Evolutionary conservation across 257 asterid genomes (phyloP).

Genomic region (Ajuga chamaepitys): DNA sequence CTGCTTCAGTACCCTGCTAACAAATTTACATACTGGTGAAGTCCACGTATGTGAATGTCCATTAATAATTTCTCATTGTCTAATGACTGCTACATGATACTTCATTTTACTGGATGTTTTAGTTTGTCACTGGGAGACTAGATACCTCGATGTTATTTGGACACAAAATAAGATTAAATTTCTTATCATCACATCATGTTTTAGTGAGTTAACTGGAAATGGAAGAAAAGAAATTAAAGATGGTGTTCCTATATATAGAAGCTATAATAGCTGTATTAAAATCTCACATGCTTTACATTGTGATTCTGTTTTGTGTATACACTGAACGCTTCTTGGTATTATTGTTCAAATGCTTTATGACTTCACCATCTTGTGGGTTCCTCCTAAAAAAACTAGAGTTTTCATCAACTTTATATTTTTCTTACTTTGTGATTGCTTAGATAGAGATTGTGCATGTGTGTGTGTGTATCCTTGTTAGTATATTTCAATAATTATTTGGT

Average conservation of each 20-base stretch:
- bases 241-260: neutral
- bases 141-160: neutral
- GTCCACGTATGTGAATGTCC: neutral
- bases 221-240: neutral
- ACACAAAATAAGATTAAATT: neutral
- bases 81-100: neutral
- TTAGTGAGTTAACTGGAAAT: neutral
- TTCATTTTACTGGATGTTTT: neutral
- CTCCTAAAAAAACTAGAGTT: neutral
- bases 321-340: neutral
- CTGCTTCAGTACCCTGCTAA: neutral
- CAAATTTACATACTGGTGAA: neutral
- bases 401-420: neutral
- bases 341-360: neutral
- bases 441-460: neutral
- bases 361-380: neutral
- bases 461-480: neutral
- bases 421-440: neutral
- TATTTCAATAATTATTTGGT: slow-evolving; percentile 13
- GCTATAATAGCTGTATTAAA: neutral
- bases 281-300: neutral
- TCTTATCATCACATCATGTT: neutral
- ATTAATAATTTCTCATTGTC: too few species aligned
- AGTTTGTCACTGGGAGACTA: neutral
- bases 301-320: neutral